Evolutionary conservation across 2,329 filamentous ascomycete genomes (phyloP).

Genomic region (Cladophialophora immunda): DNA sequence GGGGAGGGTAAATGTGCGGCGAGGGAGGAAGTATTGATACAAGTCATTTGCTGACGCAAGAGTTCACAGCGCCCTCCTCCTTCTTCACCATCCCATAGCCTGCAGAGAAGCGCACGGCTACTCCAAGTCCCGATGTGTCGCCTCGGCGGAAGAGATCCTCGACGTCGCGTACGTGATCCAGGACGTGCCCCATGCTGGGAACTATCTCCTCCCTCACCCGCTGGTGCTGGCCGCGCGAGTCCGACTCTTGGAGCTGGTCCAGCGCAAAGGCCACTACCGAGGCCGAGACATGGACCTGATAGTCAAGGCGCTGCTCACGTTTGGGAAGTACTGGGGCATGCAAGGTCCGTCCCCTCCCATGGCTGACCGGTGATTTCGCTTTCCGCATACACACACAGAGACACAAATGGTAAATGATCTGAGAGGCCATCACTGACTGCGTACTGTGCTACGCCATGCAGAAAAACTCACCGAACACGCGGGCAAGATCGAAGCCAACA

Average conservation of each 20-base stretch:
- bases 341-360: constrained; percentile 6
- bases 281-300: constrained; percentile 16
- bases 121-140: constrained; percentile 7
- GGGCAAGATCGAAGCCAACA: constrained; percentile 15
- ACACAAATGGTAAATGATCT: too few relatives aligned
- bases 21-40: too few relatives aligned
- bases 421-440: too few relatives aligned
- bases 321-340: constrained; percentile 15
- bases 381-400: neutral
- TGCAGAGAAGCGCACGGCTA: constrained; percentile 3
- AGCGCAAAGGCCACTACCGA: constrained; percentile 11
- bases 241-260: constrained; percentile 5
- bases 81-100: constrained; percentile 5
- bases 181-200: constrained; percentile 11
- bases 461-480: constrained; percentile 15
- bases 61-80: constrained; percentile 8
- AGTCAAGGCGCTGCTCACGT: constrained; percentile 11
- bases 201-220: constrained; percentile 14
- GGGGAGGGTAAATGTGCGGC: too few relatives aligned
- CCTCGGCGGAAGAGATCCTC: constrained; percentile 10
- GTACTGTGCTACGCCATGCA: neutral
- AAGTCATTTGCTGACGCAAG: too few relatives aligned
- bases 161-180: constrained; percentile 7
- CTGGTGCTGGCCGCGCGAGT: constrained; percentile 12
- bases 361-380: neutral